These are phyloP conservation scores for Musa beccarii DNA, from an alignment of 176 grass and related monocot species.

Conservation along the genomic window DNA sequence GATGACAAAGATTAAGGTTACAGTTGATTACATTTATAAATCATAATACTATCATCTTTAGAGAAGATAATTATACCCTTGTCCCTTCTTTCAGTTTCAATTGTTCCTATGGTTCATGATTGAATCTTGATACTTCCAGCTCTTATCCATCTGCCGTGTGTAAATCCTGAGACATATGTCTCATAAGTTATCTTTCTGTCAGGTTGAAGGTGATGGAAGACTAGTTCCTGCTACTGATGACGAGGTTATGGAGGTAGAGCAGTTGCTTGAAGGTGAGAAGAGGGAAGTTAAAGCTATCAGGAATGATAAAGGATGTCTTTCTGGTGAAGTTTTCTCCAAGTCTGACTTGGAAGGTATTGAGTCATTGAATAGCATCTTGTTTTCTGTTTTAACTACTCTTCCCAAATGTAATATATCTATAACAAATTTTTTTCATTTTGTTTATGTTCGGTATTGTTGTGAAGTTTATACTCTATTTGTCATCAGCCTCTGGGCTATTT, in stretches of 20 bases:
- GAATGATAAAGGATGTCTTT: slow-evolving; percentile 37
- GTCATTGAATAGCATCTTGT: slow-evolving; percentile 1
- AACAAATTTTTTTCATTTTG: not conserved
- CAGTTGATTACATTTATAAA: not conserved
- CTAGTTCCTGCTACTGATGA: slow-evolving; percentile 93
- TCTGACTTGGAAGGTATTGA: slow-evolving; percentile 3
- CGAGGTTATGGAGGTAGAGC: slow-evolving; percentile 77
- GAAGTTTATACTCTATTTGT: not conserved
- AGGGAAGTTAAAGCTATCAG: slow-evolving; percentile 42
- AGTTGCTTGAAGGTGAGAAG: slow-evolving; percentile 66
- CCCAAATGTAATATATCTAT: not conserved
- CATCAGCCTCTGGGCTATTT: not conserved
- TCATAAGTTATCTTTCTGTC: slow-evolving; percentile 22
- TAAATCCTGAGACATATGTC: not conserved
- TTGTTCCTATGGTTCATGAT: not conserved
- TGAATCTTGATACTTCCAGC: not conserved
- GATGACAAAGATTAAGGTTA: not conserved
- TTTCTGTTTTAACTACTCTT: not conserved
- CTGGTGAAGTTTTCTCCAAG: slow-evolving; percentile 33
- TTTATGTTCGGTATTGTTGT: not conserved
- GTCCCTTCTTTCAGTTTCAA: no score
- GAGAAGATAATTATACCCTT: not conserved
- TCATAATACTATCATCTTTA: not conserved
- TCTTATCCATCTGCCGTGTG: no score
- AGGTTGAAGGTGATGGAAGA: slow-evolving; percentile 98